Base-by-base conservation (phyloP, 2,329 filamentous ascomycete species). In the Diaporthe vaccinii region DNA sequence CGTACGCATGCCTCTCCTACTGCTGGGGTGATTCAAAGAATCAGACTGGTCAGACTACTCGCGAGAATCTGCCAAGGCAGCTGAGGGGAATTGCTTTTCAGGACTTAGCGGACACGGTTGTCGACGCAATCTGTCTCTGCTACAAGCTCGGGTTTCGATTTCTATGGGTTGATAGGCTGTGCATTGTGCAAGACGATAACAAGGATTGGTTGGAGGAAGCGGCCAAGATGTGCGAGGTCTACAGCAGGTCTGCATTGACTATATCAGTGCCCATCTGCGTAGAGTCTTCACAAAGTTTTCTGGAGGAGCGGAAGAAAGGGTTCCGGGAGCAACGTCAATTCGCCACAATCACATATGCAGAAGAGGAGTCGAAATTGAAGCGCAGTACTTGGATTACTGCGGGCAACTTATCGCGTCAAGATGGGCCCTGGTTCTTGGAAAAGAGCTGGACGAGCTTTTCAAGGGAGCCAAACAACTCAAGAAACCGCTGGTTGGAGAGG, bases 81-180 rank as follows among this genome's bases (percentile, higher is more conserved):
- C 51, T 44, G 0, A 1, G 17, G 25, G 28, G 6, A 0, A 51
- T 68, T 17, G 8, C 62, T 1, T 22, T 57, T 4, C 2, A 15
- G 1, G 17, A 41, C 6, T 17, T 75, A 1, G 58, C 73, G 10
- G 2, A 20, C 0, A 49, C 70, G 3, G 36, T 75, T 15, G 0
- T 53, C 10, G 73, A 75, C 31, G 39, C 73, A 9, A 72, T 75
- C 3, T 15, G 4, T 1, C 49, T 75, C 0, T 75, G 67, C 28
- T 20, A 46, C 1, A 51, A 31, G 36, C 49, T 75, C 1, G 39
- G 49, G 0, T 34, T 58, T 10, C 67, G 68, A 1, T 81, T 78
- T 59, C 76, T 82, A n/a, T 82, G 81, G 80, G 75, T 81, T 25
- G 80, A 82, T 36, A 76, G 78, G 17, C 65, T 80, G 15, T 82